Conservation (phyloP, 257 asterid genomes). For the Nemophila menziesii region DNA sequence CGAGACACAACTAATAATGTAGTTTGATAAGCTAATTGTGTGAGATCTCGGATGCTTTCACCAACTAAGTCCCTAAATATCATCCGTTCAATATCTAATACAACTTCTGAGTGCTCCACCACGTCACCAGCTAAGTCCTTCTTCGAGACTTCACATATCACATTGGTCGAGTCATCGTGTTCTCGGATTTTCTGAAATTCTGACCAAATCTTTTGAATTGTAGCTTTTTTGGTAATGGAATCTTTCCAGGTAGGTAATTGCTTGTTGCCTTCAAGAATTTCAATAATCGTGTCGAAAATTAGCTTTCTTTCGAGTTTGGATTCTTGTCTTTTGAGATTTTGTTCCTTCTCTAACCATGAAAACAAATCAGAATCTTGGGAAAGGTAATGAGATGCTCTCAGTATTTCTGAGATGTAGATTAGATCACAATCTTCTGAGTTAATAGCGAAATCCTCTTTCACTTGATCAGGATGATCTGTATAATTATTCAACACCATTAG, state of each 20-base stretch:
- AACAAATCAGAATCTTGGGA: constrained; percentile 53
- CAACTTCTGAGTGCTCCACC: constrained; percentile 41
- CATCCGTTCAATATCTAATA: constrained; percentile 63
- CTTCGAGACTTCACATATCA: constrained; percentile 39
- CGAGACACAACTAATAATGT: constrained; percentile 18
- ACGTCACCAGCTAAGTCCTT: constrained; percentile 46
- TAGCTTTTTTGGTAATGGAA: constrained; percentile 5
- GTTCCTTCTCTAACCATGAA: constrained; percentile 63
- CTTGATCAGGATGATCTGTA: constrained; percentile 24
- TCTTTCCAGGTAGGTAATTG: constrained; percentile 68
- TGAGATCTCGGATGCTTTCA: constrained; percentile 48
- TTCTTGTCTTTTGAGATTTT: constrained; percentile 47
- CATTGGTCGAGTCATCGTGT: constrained; percentile 39
- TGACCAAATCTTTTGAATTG: constrained; percentile 33
- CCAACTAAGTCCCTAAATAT: constrained; percentile 54
- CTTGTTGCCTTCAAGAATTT: constrained; percentile 51
- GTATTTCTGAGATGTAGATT: constrained; percentile 48
- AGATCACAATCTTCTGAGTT: constrained; percentile 33
- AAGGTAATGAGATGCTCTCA: constrained; percentile 46
- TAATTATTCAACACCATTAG: neutral
- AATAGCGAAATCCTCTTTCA: constrained; percentile 35
- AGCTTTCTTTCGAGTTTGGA: constrained; percentile 52
- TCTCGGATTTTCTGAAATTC: constrained; percentile 43
- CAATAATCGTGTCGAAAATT: constrained; percentile 48
- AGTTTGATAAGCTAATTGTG: constrained; percentile 26